Evolutionary conservation across 805 yeast species (phyloP).

Genomic region (Candida sphagnicola): DNA sequence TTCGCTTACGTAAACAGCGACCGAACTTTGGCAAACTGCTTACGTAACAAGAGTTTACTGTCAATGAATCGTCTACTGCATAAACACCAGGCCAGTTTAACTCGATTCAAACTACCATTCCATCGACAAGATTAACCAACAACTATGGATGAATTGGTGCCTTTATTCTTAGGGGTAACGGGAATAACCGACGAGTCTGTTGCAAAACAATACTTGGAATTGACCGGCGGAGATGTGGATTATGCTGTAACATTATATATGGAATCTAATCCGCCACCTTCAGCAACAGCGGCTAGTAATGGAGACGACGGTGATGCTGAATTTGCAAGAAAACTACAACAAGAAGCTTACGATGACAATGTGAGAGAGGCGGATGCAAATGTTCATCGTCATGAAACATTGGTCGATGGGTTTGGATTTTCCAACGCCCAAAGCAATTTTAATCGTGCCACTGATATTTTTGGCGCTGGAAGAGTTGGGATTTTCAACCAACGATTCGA

Average conservation of each 20-base stretch:
- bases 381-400: constrained; percentile 71
- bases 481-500: constrained; percentile 58
- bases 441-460: constrained; percentile 37
- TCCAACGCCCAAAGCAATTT: constrained; percentile 1
- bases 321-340: constrained; percentile 59
- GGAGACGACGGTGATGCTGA: constrained; percentile 37
- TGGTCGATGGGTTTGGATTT: constrained; percentile 42
- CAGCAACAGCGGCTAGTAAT: constrained; percentile 7
- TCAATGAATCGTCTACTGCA: no score
- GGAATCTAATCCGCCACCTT: constrained; percentile 41
- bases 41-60: no score
- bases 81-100: no score
- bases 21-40: no score
- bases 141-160: constrained; percentile 48
- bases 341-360: constrained; percentile 49
- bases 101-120: neutral
- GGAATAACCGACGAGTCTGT: constrained; percentile 60
- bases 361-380: constrained; percentile 66
- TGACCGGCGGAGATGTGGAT: constrained; percentile 75
- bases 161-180: constrained; percentile 81
- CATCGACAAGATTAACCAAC: neutral
- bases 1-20: no score
- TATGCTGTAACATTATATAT: constrained; percentile 80
- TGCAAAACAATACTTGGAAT: constrained; percentile 75
- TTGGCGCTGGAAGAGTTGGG: constrained; percentile 46